A percentile compares a stretch with the other conserved stretches of the same genome.
phyloP scores from a whole-genome alignment of 495 filamentous ascomycete species.

The Penicillium mononematosum region DNA sequence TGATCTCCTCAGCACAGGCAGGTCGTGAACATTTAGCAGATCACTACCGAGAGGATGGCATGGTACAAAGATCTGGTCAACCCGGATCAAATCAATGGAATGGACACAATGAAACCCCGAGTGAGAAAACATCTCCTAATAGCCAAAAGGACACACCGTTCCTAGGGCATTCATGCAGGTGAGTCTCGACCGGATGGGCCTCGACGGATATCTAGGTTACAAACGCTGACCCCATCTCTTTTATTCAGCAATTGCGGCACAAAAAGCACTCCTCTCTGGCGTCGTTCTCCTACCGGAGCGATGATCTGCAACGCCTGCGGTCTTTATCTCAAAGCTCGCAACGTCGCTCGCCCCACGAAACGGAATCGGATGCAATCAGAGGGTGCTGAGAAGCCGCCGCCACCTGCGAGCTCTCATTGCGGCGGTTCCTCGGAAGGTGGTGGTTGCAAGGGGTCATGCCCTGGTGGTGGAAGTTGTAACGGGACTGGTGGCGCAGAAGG shows the following conservation, averaged over 20 bases:
- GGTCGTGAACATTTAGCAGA: conserved; percentile 41
- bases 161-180: conserved; percentile 58
- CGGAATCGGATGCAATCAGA: conserved; percentile 60
- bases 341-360: conserved; percentile 83
- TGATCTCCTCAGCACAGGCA: conserved; percentile 46
- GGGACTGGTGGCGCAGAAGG: conserved; percentile 95
- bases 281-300: conserved; percentile 84
- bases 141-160: conserved; percentile 43
- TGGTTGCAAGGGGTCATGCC: conserved; percentile 77
- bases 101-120: conserved; percentile 14
- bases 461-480: conserved; percentile 93
- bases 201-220: not conserved
- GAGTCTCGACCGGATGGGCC: conserved; percentile 13
- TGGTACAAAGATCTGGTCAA: conserved; percentile 14
- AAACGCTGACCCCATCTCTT: conserved; percentile 21
- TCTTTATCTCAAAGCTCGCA: conserved; percentile 89
- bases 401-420: conserved; percentile 12
- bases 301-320: conserved; percentile 99
- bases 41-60: conserved; percentile 26
- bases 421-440: conserved; percentile 30
- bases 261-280: conserved; percentile 90
- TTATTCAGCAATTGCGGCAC: conserved; percentile 84
- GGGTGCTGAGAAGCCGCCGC: conserved; percentile 22
- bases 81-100: conserved; percentile 14
- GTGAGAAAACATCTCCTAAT: conserved; percentile 36